phyloP scores from a whole-genome alignment of 495 filamentous ascomycete genomes.

The Tuber umbilicatum region DNA sequence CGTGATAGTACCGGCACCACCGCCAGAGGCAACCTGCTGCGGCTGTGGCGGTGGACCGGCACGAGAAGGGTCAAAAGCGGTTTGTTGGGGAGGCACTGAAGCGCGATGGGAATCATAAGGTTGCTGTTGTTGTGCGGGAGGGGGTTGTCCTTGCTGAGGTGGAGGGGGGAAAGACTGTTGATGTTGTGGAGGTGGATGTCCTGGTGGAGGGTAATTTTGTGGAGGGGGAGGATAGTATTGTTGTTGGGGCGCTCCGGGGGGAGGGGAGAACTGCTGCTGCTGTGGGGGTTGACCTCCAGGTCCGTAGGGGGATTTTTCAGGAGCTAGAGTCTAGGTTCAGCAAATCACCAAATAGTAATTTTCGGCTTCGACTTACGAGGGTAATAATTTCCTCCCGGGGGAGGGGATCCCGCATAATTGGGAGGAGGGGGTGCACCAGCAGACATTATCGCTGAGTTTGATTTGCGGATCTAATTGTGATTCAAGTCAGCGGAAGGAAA shows the following conservation, averaged over 20 bases:
- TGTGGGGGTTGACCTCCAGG: background rate
- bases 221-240: slow-evolving; percentile 45
- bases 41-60: slow-evolving; percentile 35
- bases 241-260: slow-evolving; percentile 37
- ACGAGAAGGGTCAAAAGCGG: slow-evolving; percentile 32
- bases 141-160: slow-evolving; percentile 44
- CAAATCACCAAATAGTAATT: background rate
- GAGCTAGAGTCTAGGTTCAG: background rate
- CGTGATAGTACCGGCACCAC: slow-evolving; percentile 55
- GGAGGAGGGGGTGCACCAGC: slow-evolving; percentile 29
- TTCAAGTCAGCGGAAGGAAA: background rate
- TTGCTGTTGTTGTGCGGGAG: slow-evolving; percentile 34
- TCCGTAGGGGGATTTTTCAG: slow-evolving; percentile 3
- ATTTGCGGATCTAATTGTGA: background rate
- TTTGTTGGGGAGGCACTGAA: slow-evolving; percentile 24
- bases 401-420: slow-evolving; percentile 30
- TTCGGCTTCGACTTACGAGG: background rate
- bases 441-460: slow-evolving; percentile 22
- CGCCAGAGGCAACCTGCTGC: slow-evolving; percentile 45
- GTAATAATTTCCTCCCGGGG: slow-evolving; percentile 37
- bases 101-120: slow-evolving; percentile 22
- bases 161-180: slow-evolving; percentile 47
- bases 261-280: slow-evolving; percentile 28
- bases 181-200: slow-evolving; percentile 39
- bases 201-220: slow-evolving; percentile 43